Evolutionary conservation across 768 basidiomycete genomes (phyloP).

Genomic region (Agaricus blazei): DNA sequence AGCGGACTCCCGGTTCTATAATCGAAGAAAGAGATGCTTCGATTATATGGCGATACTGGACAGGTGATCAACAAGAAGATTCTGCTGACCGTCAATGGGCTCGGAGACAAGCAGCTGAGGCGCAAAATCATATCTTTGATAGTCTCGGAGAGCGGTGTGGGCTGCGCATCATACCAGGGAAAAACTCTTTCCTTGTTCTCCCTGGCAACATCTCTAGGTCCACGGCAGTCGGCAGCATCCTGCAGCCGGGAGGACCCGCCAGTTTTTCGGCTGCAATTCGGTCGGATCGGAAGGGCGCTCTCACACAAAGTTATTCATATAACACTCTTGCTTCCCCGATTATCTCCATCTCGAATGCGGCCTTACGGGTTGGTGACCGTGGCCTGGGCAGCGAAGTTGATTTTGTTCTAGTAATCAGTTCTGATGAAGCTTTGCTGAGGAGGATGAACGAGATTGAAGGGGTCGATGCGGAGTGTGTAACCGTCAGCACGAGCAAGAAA

Average conservation of each 20-base stretch:
- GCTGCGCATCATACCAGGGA: slow-evolving; percentile 76
- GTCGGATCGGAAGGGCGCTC: background rate
- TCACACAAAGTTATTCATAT: background rate
- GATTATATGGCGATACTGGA: slow-evolving; percentile 85
- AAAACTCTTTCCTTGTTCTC: slow-evolving; percentile 75
- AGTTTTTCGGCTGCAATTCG: slow-evolving; percentile 30
- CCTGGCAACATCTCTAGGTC: slow-evolving; percentile 81
- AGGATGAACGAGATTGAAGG: slow-evolving; percentile 71
- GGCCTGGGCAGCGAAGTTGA: slow-evolving; percentile 38
- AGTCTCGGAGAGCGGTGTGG: slow-evolving; percentile 82
- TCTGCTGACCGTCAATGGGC: slow-evolving; percentile 74
- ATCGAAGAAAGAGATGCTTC: slow-evolving; percentile 82
- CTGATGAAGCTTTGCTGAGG: slow-evolving; percentile 75
- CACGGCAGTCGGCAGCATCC: slow-evolving; percentile 77
- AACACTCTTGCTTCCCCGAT: background rate
- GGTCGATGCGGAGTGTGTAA: slow-evolving; percentile 42
- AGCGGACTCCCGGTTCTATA: slow-evolving; percentile 83
- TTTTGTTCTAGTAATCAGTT: slow-evolving; percentile 61
- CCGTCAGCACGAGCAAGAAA: slow-evolving; percentile 62
- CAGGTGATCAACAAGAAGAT: slow-evolving; percentile 39
- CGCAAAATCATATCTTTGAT: slow-evolving; percentile 90
- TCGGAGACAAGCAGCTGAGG: slow-evolving; percentile 80
- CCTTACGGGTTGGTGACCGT: slow-evolving; percentile 17
- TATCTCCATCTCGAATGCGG: background rate
- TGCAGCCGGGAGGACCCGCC: slow-evolving; percentile 58